Evolutionary conservation across 2,329 filamentous ascomycete genomes (phyloP).

Genomic region (Arthrobotrys entomopaga): DNA sequence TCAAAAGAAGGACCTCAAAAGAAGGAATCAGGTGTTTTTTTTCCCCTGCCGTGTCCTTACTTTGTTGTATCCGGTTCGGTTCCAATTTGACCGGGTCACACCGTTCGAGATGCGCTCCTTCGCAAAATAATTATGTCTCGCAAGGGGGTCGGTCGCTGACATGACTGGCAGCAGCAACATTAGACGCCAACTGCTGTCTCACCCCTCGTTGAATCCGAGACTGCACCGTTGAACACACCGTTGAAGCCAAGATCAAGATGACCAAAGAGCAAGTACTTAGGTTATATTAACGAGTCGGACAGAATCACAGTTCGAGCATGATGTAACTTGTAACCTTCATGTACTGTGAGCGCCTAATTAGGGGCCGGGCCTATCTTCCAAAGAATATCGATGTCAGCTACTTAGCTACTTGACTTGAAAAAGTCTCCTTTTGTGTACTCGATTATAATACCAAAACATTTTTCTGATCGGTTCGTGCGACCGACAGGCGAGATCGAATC

Average conservation of each 20-base stretch:
- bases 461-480: no score
- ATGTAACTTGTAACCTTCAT: neutral
- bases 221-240: no score
- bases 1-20: no score
- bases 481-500: no score
- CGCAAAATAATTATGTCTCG: slow-evolving; percentile 17
- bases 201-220: neutral
- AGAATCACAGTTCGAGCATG: no score
- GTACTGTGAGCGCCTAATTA: slow-evolving; percentile 28
- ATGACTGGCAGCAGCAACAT: slow-evolving; percentile 26
- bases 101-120: slow-evolving; percentile 30
- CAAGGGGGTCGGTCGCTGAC: neutral
- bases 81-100: slow-evolving; percentile 21
- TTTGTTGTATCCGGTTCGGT: slow-evolving; percentile 3
- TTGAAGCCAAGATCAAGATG: no score
- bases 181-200: slow-evolving; percentile 28
- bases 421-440: no score
- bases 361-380: slow-evolving; percentile 27
- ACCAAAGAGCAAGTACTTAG: slow-evolving; percentile 6
- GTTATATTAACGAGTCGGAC: neutral
- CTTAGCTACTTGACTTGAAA: no score
- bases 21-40: no score
- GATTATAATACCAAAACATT: no score
- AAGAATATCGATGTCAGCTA: slow-evolving; percentile 27
- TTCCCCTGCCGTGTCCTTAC: slow-evolving; percentile 7